Evolutionary conservation across 2,329 filamentous ascomycete genomes (phyloP), one percentile per base, ranked within the genome.

Genomic region (Truncatella angustata): DNA sequence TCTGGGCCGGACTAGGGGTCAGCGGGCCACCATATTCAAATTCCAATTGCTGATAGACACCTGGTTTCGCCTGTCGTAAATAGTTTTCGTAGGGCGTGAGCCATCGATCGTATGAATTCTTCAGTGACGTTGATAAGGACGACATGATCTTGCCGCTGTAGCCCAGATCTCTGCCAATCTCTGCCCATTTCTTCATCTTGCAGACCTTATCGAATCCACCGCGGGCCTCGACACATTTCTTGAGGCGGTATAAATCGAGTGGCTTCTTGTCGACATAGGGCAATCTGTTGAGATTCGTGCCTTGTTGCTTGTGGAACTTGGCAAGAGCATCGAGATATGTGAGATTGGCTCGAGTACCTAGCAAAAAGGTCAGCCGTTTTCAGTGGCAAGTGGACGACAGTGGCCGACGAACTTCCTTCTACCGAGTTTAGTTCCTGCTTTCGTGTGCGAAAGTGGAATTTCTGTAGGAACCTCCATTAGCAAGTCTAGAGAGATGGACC

Each of bases 121-220:
- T 99, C 37, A 99, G 80, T 4, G 94, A 97, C 0, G 94, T 99
- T 5, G 94, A 99, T 43, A 99, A 76, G 7, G 94, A 97, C 2
- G 93, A 97, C 94, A 99, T 99, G 57, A 99, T 99, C 76, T 99
- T 99, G 66, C 94, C 94, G 66, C 93, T 97, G 72, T 99, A 99
- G 50, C 94, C 94, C 44, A 99, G 75, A 67, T 97, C 94, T 64
- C 94, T 86, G 30, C 94, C 94, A 61, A 99, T 97, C 70, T 99
- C 94, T 14, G 94, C 94, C 94, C 94, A 99, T 74, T 97, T 97
- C 74, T 99, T 99, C 51, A 87, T 81, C 71, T 96, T 97, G 79
- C 94, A 99, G 40, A 99, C 94, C 65, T 90, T 90, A 51, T 97
- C 92, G 62, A 99, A 99, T 3, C 94, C 94, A 43, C 94, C 94